Base-by-base conservation (phyloP, 768 basidiomycete species). In the Trametes elegans region DNA sequence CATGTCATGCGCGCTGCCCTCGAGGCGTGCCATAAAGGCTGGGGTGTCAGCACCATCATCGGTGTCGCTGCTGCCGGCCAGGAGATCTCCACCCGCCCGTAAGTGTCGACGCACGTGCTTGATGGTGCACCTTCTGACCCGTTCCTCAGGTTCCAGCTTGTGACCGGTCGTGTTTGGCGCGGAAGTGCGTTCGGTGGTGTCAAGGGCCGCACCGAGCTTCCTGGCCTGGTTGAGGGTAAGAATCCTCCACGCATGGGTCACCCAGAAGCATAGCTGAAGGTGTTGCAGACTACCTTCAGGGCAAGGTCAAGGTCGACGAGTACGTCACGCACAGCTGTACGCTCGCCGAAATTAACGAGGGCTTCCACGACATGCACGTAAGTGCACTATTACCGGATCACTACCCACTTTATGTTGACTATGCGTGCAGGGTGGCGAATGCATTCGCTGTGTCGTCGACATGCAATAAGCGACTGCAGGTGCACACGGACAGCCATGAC, bases 21-120 rank as follows among this genome's bases (percentile, higher is more conserved):
- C 42, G 97, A 99, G 74, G 90, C 94, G n/a, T 98, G 94, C 71
- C 97, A 99, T 73, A 98, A 98, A 70, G 97, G 97, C 13, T 99
- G 97, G 97, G 97, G 97, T 63, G 87, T 98, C 38, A 92, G 87
- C 53, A 98, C 92, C 52, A 69, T 99, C 61, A 98, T 99, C 56
- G 96, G 96, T 57, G 97, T 99, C 36, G 97, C 97, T 3, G 93
- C 94, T 21, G 93, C 97, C 18, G 97, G 97, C 7, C 87, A 97
- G 65, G 97, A 98, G 60, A 73, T 67, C 42, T 70, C 68, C 27
- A 68, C 66, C 35, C 64, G 68, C 34, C 69, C 72, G 67, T 67
- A 54, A 65, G 68, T 65, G 40, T 42, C 44, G 49, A 26, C 19
- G 16, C 4, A 23, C 7, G 10, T 3, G 31, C 18, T 7, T 34